Base-by-base conservation (phyloP, 2,329 filamentous ascomycete species). In the Didymella lethalis region DNA sequence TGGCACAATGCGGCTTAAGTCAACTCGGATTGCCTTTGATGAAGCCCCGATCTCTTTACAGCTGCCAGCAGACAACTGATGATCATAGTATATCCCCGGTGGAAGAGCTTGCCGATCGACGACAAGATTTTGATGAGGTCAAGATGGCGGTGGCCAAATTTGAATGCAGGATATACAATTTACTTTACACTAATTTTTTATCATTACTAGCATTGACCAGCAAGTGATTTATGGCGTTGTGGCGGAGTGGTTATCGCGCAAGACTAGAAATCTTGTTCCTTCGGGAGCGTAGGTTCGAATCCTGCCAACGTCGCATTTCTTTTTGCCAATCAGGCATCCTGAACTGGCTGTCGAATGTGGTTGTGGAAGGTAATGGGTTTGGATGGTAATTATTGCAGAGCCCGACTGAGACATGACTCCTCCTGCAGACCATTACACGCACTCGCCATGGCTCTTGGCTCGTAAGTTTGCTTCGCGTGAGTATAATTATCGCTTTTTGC, bases 241-340 rank as follows among this genome's bases (percentile, higher is more conserved):
- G 74, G 74, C 75, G 72, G 74, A 77, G 75, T 77, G 74, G 75
- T 77, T 77, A 77, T 77, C 74, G 75, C 75, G 74, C 71, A 77
- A 75, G 75, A 75, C 75, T 77, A 76, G 75, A 76, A 76, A 76
- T 75, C 75, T 75, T 77, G 71, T 77, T 77, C 75, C 75, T 75
- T 77, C 74, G 74, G 75, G 75, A 77, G 75, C 75, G 74, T 71
- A 68, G 69, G 75, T 77, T 77, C 74, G 72, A 77, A 71, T 77
- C 73, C 70, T 68, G 74, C 72, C 68, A 63, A 72, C 72, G 74
- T 76, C 73, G 74, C 54, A 52, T 48, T 69, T 74, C n/a, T n/a
- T n/a, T n/a, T n/a, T n/a, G 20, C 23, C 1, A 7, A 2, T 26
- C 7, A 12, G 5, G 12, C 7, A 2, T 28, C 16, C 3, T n/a